Evolutionary conservation across 495 filamentous ascomycete genomes (phyloP), one percentile per base, ranked within the genome.

Genomic region (Aspergillus sclerotioniger): DNA sequence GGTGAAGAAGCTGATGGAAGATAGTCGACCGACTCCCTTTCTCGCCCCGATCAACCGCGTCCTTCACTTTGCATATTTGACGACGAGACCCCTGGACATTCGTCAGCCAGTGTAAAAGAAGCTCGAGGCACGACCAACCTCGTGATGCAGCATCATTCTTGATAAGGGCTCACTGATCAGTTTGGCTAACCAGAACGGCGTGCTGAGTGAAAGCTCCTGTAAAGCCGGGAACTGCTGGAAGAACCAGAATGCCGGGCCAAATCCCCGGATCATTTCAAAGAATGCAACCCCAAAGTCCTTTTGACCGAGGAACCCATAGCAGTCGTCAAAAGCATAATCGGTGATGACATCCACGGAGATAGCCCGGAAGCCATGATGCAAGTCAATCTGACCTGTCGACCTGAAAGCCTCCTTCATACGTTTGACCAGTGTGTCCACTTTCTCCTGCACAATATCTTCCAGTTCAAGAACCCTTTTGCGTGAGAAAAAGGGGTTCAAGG

Each of bases 341-440:
- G 70, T 76, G 32, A 80, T 71, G 44, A 80, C 64, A 53, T 80
- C 78, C 17, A 66, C 64, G n/a, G 77, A 70, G 6, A 80, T 37
- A 25, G 70, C 68, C 25, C 65, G 55, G 60, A 72, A 67, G 41
- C 61, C 72, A n/a, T 61, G 31, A 25, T 64, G 62, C 8, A 64
- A 51, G 31, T 64, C 62, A 17, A 64, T 56, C 13, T 12, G n/a
- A n/a, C 62, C 58, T 13, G 54, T 43, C 12, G 58, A 43, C 21
- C 43, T 52, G 20, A 64, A 61, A 6, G 58, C 58, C 16, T 48
- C 46, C 9, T 29, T 41, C 62, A 61, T 64, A 17, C 62, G 62
- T 3, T 15, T 13, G 1, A 64, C 28, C 28, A 64, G 35, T 35
- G 53, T 53, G 17, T 48, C 25, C 3, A 56, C 62, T 20, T 61